A percentile compares a stretch with the other conserved stretches of the same genome.
Conservation (phyloP, 192 early-diverging fungal genomes). For the Funneliformis mosseae region DNA sequence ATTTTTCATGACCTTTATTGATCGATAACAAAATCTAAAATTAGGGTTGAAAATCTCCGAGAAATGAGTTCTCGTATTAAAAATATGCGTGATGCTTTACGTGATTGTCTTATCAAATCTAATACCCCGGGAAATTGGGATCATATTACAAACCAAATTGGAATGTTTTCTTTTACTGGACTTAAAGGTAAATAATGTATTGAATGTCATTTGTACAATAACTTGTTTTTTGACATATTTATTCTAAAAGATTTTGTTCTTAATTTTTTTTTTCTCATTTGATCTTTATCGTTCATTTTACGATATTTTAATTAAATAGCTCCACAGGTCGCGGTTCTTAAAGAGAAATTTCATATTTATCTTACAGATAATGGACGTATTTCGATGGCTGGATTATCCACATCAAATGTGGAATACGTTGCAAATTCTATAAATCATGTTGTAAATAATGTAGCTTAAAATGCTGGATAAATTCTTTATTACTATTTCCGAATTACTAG, state of each 20-base stretch:
- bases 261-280: background rate
- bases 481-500: too few relatives aligned
- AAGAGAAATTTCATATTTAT: slow-evolving; percentile 89
- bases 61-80: slow-evolving; percentile 92
- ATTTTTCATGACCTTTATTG: background rate
- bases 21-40: too few relatives aligned
- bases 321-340: slow-evolving; percentile 77
- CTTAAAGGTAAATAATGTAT: slow-evolving; percentile 59
- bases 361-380: slow-evolving; percentile 95
- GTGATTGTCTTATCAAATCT: slow-evolving; percentile 64
- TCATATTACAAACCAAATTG: slow-evolving; percentile 94
- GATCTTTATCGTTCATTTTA: background rate
- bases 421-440: slow-evolving; percentile 90
- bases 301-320: slow-evolving; percentile 31
- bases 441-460: slow-evolving; percentile 67
- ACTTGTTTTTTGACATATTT: background rate
- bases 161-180: slow-evolving; percentile 99
- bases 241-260: background rate
- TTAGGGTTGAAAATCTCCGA: slow-evolving; percentile 56
- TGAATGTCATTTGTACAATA: too few relatives aligned
- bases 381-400: slow-evolving; percentile 91
- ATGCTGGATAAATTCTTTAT: background rate
- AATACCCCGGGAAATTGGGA: slow-evolving; percentile 94
- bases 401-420: slow-evolving; percentile 85
- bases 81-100: slow-evolving; percentile 78